Base-by-base conservation (phyloP, 1,284 basidiomycete species). In the Agaricales sp. region DNA sequence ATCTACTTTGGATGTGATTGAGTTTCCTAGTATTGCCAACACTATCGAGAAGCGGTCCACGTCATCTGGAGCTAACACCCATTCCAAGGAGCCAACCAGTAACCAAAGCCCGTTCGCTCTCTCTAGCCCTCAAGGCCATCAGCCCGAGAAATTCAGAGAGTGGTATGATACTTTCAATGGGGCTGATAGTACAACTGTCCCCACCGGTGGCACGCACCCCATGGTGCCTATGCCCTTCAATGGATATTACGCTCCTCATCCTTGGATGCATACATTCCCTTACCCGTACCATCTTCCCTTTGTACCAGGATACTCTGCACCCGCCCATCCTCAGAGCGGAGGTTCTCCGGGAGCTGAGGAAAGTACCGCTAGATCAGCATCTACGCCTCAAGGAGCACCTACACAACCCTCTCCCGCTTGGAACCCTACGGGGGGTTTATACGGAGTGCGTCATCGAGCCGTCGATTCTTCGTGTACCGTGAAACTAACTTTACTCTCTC, bases 191-290 rank as follows among this genome's bases (percentile, higher is more conserved):
- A 57, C 57, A 50, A 57, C 57, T 50, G 63, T 67, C 21, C 61
- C 64, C 8, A 60, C 54, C 41, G 22, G 52, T 52, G 45, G 56
- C 54, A 46, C 59, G 58, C 12, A 59, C 57, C 35, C 52, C 59
- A 50, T 58, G 57, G 53, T 58, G 24, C 49, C 68, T 2, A 54
- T 68, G 38, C 63, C 68, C 8, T 61, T 65, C 30, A 60, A 71
- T 25, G 68, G 69, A n/a, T 80, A 74, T 56, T 78, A 73, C 56
- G 63, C 68, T 45, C 64, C 67, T 35, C 66, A 70, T 23, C 69
- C 73, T 23, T 84, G 80, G 80, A 61, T 77, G 38, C 71, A 72
- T 30, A 66, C 73, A 11, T 80, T 73, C 56, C 61, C 69, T n/a
- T 68, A 68, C 13, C 71, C 69, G 19, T 81, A 74, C 56, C 59